Percentiles rank a stretch among this genome's conserved stretches.
Evolutionary conservation across 2,329 filamentous ascomycete genomes (phyloP).

Genomic region (Chrysoporthe puriensis): DNA sequence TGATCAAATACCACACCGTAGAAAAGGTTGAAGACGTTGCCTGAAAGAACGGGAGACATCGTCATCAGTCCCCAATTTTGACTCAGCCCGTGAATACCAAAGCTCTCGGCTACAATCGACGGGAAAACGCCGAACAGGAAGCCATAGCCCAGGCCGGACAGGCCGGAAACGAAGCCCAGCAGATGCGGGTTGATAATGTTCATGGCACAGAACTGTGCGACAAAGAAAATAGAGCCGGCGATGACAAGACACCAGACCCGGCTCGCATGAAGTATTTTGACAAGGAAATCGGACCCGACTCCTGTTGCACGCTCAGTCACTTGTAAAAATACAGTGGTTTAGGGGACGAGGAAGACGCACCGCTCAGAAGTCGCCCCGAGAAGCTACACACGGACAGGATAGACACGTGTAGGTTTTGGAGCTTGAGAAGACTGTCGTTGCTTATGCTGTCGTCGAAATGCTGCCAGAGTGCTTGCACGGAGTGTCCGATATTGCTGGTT

Average conservation of each 20-base stretch:
- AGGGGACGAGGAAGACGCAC: conserved; percentile 48
- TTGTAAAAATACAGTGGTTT: neutral
- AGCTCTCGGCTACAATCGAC: conserved; percentile 84
- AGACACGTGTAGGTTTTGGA: conserved; percentile 90
- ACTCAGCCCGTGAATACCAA: conserved; percentile 85
- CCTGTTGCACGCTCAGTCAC: conserved; percentile 51
- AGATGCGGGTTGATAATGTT: conserved; percentile 76
- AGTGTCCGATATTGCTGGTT: conserved; percentile 87
- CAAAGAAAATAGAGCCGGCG: conserved; percentile 75
- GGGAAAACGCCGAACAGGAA: conserved; percentile 94
- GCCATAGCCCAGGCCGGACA: conserved; percentile 89
- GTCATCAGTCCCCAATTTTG: conserved; percentile 99
- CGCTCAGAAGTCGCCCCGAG: conserved; percentile 75
- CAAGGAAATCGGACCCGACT: conserved; percentile 87
- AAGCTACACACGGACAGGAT: conserved; percentile 92
- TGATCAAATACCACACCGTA: conserved; percentile 85
- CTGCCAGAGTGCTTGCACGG: conserved; percentile 85
- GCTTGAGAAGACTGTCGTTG: conserved; percentile 75
- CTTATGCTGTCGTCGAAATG: conserved; percentile 76
- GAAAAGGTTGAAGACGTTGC: conserved; percentile 89
- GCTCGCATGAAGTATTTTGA: conserved; percentile 77
- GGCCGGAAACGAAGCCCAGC: conserved; percentile 76
- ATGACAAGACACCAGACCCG: conserved; percentile 89
- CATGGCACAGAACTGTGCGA: conserved; percentile 78
- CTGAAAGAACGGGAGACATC: conserved; percentile 81